A percentile compares a stretch with the other conserved stretches of the same genome.
Conservation (phyloP, 1,284 basidiomycete genomes). For the Somion occarium region DNA sequence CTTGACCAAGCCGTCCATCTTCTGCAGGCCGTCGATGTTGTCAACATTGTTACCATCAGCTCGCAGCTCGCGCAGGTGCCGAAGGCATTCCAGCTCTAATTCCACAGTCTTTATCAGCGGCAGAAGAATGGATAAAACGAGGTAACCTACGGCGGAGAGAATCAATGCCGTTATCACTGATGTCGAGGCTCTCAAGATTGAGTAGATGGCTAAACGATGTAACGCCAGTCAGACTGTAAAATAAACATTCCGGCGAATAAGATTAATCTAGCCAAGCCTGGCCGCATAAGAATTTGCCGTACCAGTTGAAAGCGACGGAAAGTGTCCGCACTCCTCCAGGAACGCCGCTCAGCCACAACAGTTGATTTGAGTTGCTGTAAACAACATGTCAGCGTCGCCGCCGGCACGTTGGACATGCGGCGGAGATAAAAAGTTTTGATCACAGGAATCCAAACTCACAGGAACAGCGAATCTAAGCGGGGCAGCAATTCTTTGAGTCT, state of each 20-base stretch:
- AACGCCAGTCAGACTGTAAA: conserved; percentile 61
- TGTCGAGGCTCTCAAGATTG: conserved; percentile 86
- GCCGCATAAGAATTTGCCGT: conserved; percentile 6
- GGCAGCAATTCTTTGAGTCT: conserved; percentile 94
- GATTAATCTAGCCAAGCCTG: conserved; percentile 1
- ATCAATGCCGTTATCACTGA: conserved; percentile 88
- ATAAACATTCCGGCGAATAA: background rate
- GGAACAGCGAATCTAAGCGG: conserved; percentile 69
- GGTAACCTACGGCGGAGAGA: conserved; percentile 73
- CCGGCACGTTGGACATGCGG: conserved; percentile 9
- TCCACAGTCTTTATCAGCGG: conserved; percentile 12
- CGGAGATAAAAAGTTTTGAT: no score
- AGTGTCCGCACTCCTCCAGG: conserved; percentile 77
- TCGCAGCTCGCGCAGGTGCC: conserved; percentile 84
- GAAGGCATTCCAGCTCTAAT: conserved; percentile 77
- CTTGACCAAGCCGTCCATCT: conserved; percentile 77
- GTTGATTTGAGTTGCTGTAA: conserved; percentile 71
- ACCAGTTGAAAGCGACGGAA: conserved; percentile 78
- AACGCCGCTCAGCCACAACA: conserved; percentile 86
- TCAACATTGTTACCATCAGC: conserved; percentile 82
- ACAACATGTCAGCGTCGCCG: conserved; percentile 13
- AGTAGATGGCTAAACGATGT: conserved; percentile 87
- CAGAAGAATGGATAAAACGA: background rate
- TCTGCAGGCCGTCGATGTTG: conserved; percentile 75
- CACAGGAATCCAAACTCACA: conserved; percentile 66